Evolutionary conservation across 306 rosid species (phyloP), one percentile per base, ranked within the genome.

Genomic region (Canavalia ensiformis): DNA sequence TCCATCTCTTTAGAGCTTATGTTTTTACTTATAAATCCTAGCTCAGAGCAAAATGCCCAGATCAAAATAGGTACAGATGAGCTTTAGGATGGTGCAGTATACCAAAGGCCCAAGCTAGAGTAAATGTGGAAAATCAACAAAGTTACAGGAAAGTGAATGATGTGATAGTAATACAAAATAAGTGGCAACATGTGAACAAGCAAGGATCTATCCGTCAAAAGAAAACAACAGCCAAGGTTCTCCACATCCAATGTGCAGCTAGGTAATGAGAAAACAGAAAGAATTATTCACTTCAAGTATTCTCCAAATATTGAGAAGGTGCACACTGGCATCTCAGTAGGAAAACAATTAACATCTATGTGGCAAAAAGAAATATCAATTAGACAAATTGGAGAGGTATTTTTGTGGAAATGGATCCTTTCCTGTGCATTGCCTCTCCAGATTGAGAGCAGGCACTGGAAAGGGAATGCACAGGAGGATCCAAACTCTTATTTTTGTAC

Each of bases 181-280:
- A 73, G 71, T 46, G 56, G 59, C 77, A 47, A 44, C 37, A 74
- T 56, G 56, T 66, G 65, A 82, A 68, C 81, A 82, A 74, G n/a
- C 44, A 13, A 74, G 8, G 29, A 67, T 45, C 55, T 66, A 74
- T 67, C 6, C 35, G 37, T 76, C 50, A 76, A 65, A 49, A 42
- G 67, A 8, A 57, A 68, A 45, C 75, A 65, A 65, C 10, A 37
- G 34, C n/a, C 57, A 82, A 60, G 72, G 76, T 51, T 76, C 58
- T 50, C 28, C 54, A 3, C 60, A 58, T 54, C 60, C 75, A 77
- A 37, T 13, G 72, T 41, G 35, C 66, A 10, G 67, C 57, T 67
- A 46, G 69, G 46, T 28, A 37, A 64, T 29, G 62, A 64, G 75
- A 81, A 74, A 50, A 75, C 46, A 30, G 30, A 59, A 34, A n/a